Conservation (phyloP, 495 filamentous ascomycete genomes). For the Hypoxylon fragiforme region DNA sequence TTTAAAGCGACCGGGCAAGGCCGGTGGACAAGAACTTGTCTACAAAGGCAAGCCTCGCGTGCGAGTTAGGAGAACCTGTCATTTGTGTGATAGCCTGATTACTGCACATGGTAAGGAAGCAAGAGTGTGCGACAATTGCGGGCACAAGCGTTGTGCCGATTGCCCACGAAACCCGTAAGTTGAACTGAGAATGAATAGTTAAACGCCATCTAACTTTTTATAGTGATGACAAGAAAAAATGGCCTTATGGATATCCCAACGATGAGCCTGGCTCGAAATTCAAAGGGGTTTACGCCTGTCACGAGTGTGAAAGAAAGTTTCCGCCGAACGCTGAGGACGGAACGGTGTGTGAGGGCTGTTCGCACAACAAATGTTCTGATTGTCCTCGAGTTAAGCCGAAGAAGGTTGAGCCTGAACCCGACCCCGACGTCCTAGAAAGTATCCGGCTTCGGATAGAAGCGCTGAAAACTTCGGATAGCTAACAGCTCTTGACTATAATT, state of each 20-base stretch:
- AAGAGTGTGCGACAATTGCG: conserved; percentile 70
- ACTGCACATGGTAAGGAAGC: conserved; percentile 51
- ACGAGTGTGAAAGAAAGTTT: conserved; percentile 63
- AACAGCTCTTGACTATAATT: conserved; percentile 1
- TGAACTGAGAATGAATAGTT: not conserved
- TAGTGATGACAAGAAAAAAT: conserved; percentile 71
- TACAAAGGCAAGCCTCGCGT: conserved; percentile 65
- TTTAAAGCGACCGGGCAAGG: conserved; percentile 65
- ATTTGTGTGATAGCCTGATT: conserved; percentile 71
- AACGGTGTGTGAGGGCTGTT: conserved; percentile 63
- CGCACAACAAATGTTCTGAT: conserved; percentile 55
- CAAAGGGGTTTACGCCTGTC: conserved; percentile 62
- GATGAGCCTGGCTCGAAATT: conserved; percentile 57
- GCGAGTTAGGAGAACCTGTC: conserved; percentile 75
- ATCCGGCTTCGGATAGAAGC: conserved; percentile 44
- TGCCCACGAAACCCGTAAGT: conserved; percentile 84
- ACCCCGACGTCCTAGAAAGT: conserved; percentile 65
- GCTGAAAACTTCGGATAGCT: conserved; percentile 24
- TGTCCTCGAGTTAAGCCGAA: conserved; percentile 56
- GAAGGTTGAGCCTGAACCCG: conserved; percentile 63
- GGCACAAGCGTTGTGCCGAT: conserved; percentile 75
- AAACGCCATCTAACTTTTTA: conserved; percentile 10
- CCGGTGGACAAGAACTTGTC: conserved; percentile 69
- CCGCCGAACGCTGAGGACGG: conserved; percentile 45
- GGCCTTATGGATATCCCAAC: conserved; percentile 76